Evolutionary conservation across 805 yeast species (phyloP).

Genomic region (Jamesozyma lodderae): DNA sequence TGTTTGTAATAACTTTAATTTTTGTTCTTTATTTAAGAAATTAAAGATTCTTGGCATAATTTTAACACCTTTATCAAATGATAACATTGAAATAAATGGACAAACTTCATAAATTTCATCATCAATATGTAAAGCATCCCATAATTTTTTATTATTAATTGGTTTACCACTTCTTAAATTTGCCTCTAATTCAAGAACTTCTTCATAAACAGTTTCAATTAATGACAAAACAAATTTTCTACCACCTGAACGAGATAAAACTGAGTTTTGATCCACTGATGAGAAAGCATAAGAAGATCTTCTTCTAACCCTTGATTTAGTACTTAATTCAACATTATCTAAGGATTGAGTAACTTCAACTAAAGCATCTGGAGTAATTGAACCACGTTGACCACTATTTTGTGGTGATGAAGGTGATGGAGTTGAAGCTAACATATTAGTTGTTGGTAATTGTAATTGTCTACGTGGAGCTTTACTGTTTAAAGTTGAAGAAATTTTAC

Average conservation of each 20-base stretch:
- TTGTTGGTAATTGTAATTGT: constrained; percentile 52
- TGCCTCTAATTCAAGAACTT: constrained; percentile 72
- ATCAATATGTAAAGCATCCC: constrained; percentile 71
- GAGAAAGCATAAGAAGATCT: constrained; percentile 31
- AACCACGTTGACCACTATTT: no score
- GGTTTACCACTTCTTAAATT: constrained; percentile 48
- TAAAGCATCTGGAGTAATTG: constrained; percentile 16
- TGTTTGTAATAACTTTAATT: constrained; percentile 65
- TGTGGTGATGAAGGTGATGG: no score
- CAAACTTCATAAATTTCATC: constrained; percentile 51
- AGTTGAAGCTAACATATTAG: no score
- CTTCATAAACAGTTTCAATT: constrained; percentile 71
- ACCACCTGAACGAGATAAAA: constrained; percentile 31
- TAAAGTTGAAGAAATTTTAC: constrained; percentile 73
- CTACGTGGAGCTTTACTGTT: constrained; percentile 83
- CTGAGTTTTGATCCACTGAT: constrained; percentile 29
- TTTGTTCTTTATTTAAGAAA: constrained; percentile 67
- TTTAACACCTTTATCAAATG: constrained; percentile 81
- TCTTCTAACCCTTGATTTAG: constrained; percentile 25
- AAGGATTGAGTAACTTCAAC: constrained; percentile 28
- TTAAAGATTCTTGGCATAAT: constrained; percentile 82
- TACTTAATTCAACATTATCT: constrained; percentile 24
- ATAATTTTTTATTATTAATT: constrained; percentile 43
- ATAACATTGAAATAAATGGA: constrained; percentile 75
- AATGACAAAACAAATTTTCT: constrained; percentile 52